Evolutionary conservation across 495 filamentous ascomycete species (phyloP).

Genomic region (Lasiosphaeria hispida): DNA sequence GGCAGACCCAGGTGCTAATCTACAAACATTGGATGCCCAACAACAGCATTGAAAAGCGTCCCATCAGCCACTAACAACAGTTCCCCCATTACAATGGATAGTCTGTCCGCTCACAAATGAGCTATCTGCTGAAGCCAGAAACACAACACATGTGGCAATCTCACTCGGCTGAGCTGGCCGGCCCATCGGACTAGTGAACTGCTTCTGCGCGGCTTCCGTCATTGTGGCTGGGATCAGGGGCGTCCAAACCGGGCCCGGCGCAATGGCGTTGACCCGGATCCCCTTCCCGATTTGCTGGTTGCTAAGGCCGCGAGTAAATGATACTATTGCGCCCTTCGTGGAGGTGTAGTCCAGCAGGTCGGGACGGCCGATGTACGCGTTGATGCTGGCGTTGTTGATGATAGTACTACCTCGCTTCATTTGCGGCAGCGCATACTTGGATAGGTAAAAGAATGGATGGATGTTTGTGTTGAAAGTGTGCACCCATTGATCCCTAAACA

Average conservation of each 20-base stretch:
- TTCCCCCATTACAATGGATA: conserved; percentile 68
- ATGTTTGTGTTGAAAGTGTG: conserved; percentile 74
- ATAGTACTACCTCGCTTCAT: conserved; percentile 74
- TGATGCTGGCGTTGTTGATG: conserved; percentile 80
- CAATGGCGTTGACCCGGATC: conserved; percentile 78
- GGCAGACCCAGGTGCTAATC: background rate
- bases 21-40: background rate
- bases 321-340: conserved; percentile 78
- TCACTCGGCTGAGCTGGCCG: conserved; percentile 75
- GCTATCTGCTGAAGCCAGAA: conserved; percentile 73
- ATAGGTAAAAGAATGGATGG: conserved; percentile 69
- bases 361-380: conserved; percentile 77
- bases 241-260: conserved; percentile 82
- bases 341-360: conserved; percentile 85
- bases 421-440: conserved; percentile 75
- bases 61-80: conserved; percentile 61
- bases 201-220: conserved; percentile 64
- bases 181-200: conserved; percentile 77
- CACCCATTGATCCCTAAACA: conserved; percentile 81
- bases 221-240: conserved; percentile 80
- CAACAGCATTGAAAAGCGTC: conserved; percentile 6
- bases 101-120: conserved; percentile 61
- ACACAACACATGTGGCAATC: conserved; percentile 83
- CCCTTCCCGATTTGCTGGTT: conserved; percentile 71
- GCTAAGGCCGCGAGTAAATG: conserved; percentile 75